A percentile compares a stretch with the other conserved stretches of the same genome.
These are phyloP conservation scores for Aspergillus sp. DNA, from an alignment of 2,329 filamentous ascomycete species.

Conservation along the genomic window DNA sequence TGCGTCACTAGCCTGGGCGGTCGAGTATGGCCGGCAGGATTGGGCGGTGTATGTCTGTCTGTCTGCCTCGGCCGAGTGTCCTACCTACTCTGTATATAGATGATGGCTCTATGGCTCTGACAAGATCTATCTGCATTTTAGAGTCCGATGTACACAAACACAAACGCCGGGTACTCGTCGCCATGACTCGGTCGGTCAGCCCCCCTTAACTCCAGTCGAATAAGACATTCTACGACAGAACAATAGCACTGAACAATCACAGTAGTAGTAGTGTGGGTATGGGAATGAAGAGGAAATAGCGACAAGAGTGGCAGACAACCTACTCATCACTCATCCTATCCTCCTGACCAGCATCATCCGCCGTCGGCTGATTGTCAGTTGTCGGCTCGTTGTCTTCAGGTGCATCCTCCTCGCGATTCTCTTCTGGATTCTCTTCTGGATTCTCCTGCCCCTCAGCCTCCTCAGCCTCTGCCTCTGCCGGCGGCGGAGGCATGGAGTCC, in stretches of 20 bases:
- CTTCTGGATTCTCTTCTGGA: conserved; percentile 3
- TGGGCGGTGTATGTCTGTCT: no score
- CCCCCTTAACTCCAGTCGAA: no score
- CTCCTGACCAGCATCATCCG: conserved; percentile 10
- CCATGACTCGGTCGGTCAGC: no score
- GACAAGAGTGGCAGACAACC: neutral
- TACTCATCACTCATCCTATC: conserved; percentile 16
- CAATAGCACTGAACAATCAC: neutral
- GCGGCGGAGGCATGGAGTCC: conserved; percentile 26
- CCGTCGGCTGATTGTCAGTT: conserved; percentile 5
- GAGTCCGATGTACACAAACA: no score
- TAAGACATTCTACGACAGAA: no score
- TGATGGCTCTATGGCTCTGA: no score
- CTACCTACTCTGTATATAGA: no score
- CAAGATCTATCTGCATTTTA: no score
- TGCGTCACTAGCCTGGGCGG: no score
- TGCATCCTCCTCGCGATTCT: conserved; percentile 6
- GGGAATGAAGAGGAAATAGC: neutral
- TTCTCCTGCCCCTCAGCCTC: conserved; percentile 6
- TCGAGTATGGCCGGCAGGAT: no score
- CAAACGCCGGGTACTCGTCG: no score
- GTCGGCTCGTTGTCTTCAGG: conserved; percentile 5
- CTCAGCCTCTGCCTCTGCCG: conserved; percentile 6
- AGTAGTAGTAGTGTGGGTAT: neutral
- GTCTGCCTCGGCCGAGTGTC: no score